Conservation (phyloP, 1,139 yeast genomes). For the Taiozyma sp. region DNA sequence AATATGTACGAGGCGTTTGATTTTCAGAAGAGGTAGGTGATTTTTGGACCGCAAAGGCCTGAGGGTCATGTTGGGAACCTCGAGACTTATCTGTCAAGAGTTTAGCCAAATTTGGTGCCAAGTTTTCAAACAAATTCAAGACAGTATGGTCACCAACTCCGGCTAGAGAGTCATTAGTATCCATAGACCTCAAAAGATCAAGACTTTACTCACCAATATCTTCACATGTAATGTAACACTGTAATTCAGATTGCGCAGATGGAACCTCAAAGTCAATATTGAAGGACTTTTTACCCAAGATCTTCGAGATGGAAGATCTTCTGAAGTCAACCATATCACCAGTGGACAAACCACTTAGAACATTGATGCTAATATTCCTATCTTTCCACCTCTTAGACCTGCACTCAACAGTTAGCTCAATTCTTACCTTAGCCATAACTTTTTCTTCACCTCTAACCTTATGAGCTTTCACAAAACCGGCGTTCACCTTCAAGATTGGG, state of each 20-base stretch:
- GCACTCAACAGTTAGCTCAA: conserved; percentile 20
- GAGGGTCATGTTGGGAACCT: not conserved
- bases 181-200: not conserved
- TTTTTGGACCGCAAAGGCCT: not conserved
- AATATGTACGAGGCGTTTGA: not conserved
- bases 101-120: not conserved
- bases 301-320: conserved; percentile 29
- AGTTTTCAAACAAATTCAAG: not conserved
- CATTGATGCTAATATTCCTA: conserved; percentile 24
- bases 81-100: not conserved
- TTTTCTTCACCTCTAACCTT: conserved; percentile 7
- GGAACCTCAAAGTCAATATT: conserved; percentile 21
- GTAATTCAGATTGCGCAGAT: conserved; percentile 20
- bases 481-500: conserved; percentile 27
- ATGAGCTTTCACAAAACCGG: conserved; percentile 11
- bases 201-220: conserved; percentile 25
- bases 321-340: conserved; percentile 36
- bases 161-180: conserved; percentile 3
- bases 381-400: conserved; percentile 30
- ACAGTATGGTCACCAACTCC: conserved; percentile 4
- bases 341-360: conserved; percentile 24
- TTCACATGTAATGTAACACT: conserved; percentile 30
- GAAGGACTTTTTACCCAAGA: conserved; percentile 26
- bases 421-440: conserved; percentile 21
- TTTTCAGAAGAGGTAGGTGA: not conserved